Conservation (phyloP, 768 basidiomycete genomes). For the Pulveroboletus sp. region DNA sequence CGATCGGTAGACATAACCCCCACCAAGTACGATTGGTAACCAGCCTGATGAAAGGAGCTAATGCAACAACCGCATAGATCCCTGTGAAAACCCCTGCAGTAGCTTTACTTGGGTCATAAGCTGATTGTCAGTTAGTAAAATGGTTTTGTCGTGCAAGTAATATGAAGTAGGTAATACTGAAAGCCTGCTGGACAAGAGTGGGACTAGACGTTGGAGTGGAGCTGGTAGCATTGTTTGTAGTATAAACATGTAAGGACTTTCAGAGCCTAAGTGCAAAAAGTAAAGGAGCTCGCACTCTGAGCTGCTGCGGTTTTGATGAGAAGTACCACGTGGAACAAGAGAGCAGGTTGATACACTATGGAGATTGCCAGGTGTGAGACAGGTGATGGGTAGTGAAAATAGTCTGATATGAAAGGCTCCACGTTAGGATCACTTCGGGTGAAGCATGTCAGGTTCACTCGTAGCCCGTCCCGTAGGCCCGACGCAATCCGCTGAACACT, state of each 20-base stretch:
- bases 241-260: background rate
- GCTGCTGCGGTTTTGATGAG: slow-evolving; percentile 1
- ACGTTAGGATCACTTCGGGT: too few relatives aligned
- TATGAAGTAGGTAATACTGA: background rate
- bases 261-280: background rate
- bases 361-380: background rate
- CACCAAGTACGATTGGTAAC: slow-evolving; percentile 25
- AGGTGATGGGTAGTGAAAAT: too few relatives aligned
- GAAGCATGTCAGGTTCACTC: too few relatives aligned
- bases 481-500: too few relatives aligned
- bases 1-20: slow-evolving; percentile 32
- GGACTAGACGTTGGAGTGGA: slow-evolving; percentile 5
- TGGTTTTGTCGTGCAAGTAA: background rate
- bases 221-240: background rate
- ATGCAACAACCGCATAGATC: slow-evolving; percentile 16
- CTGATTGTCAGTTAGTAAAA: slow-evolving; percentile 9
- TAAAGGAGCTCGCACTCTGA: background rate
- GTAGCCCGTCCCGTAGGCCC: too few relatives aligned
- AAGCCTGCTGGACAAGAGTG: slow-evolving; percentile 6
- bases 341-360: background rate
- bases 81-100: slow-evolving; percentile 21
- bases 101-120: slow-evolving; percentile 22
- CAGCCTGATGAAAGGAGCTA: slow-evolving; percentile 18
- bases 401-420: too few relatives aligned
- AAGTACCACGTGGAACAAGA: background rate